Evolutionary conservation across 2,329 filamentous ascomycete species (phyloP).

Genomic region (Botryotinia convoluta): DNA sequence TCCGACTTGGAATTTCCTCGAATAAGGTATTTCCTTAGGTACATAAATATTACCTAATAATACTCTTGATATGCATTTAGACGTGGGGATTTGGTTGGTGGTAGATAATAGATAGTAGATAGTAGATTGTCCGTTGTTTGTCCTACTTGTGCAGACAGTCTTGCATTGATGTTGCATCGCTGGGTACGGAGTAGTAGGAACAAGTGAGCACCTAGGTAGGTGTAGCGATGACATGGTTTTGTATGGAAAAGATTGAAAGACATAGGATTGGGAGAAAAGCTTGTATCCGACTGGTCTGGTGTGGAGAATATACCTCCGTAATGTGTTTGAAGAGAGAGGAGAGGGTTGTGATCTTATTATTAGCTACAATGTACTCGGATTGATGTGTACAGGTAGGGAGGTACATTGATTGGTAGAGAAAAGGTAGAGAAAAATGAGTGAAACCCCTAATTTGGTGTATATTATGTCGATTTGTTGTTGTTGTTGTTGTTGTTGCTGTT

Average conservation of each 20-base stretch:
- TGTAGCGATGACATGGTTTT: constrained; percentile 9
- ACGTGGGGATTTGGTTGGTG: constrained; percentile 1
- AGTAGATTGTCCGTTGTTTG: not conserved
- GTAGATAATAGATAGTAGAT: not conserved
- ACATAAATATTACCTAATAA: not conserved
- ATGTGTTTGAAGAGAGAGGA: not conserved
- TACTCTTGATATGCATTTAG: not conserved
- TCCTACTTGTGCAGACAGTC: not conserved
- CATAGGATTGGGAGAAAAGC: not conserved
- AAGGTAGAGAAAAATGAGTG: not conserved
- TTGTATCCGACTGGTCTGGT: not conserved
- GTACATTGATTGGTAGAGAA: not conserved
- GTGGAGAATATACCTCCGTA: not conserved
- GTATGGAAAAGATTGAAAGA: not conserved
- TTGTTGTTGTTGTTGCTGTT: not conserved
- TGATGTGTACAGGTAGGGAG: not conserved
- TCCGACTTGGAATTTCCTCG: not conserved
- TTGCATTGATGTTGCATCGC: not conserved
- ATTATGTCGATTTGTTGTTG: not conserved
- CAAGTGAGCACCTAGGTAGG: not conserved
- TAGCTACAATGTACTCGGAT: not conserved
- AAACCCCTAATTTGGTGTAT: not conserved
- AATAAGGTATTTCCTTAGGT: not conserved
- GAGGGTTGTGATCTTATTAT: not conserved
- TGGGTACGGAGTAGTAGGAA: not conserved